These are phyloP conservation scores for Dissophora globulifera DNA, from an alignment of 192 early-diverging fungal species.

Conservation along the genomic window DNA sequence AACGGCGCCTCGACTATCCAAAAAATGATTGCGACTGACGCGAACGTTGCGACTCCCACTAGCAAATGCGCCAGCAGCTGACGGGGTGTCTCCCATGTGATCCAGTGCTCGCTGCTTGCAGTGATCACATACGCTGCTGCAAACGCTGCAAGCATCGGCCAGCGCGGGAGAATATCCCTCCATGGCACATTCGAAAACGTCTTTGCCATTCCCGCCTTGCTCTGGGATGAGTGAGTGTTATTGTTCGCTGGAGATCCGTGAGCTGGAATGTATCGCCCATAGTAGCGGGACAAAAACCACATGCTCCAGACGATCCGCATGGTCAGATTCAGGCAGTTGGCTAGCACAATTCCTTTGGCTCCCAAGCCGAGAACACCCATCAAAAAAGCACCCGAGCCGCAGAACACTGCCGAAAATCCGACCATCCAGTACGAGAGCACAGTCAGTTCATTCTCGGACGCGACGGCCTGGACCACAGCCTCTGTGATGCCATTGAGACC, in stretches of 20 bases:
- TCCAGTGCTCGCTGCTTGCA: constrained; percentile 54
- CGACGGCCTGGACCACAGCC: constrained; percentile 91
- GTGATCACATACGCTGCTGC: constrained; percentile 63
- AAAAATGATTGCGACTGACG: neutral
- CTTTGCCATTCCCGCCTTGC: neutral
- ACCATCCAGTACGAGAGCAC: constrained; percentile 80
- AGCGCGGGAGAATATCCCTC: constrained; percentile 56
- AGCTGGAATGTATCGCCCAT: constrained; percentile 42
- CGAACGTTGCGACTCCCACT: constrained; percentile 56
- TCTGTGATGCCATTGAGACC: constrained; percentile 96
- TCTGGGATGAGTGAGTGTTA: neutral
- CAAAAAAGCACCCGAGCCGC: constrained; percentile 65
- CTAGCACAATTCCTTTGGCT: constrained; percentile 81
- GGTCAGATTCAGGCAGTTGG: constrained; percentile 87
- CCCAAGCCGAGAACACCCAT: constrained; percentile 71
- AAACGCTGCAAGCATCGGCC: constrained; percentile 58
- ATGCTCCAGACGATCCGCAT: constrained; percentile 81
- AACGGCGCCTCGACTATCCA: constrained; percentile 34
- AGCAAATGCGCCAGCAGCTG: constrained; percentile 65
- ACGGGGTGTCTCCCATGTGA: constrained; percentile 66
- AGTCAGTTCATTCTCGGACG: constrained; percentile 67
- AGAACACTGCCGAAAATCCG: constrained; percentile 76
- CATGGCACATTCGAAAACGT: constrained; percentile 41
- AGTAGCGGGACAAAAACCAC: constrained; percentile 72
- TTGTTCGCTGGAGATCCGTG: neutral